phyloP scores from a whole-genome alignment of 2,329 filamentous ascomycete genomes.

The Pseudocercospora fijiensis region DNA sequence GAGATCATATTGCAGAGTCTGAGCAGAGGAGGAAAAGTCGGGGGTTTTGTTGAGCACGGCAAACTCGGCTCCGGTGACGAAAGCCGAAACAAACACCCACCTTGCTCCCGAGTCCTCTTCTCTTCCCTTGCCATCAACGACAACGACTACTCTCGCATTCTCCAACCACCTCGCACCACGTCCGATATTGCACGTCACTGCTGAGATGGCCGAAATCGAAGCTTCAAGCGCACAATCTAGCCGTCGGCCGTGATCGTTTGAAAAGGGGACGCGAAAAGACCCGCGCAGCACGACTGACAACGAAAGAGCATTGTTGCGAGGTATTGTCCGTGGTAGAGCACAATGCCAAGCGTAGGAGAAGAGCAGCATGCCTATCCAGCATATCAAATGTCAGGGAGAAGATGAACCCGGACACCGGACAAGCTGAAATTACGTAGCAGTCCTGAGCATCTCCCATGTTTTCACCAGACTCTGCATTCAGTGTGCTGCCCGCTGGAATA shows the following conservation, averaged over 20 bases:
- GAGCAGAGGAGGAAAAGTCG: background rate
- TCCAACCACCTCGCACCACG: background rate
- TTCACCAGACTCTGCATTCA: constrained; percentile 42
- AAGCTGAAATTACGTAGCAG: background rate
- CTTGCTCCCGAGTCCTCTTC: too few relatives aligned
- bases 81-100: background rate
- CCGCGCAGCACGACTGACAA: background rate
- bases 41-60: background rate
- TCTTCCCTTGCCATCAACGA: background rate
- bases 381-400: background rate
- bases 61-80: background rate
- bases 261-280: background rate
- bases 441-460: background rate
- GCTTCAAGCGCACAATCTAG: background rate
- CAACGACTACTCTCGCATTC: background rate
- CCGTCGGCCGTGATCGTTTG: background rate
- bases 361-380: background rate
- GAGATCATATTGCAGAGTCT: background rate
- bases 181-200: background rate
- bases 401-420: background rate
- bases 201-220: background rate
- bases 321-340: background rate
- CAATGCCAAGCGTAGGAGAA: background rate
- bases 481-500: constrained; percentile 44
- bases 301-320: background rate